Percentiles rank a stretch among this genome's conserved stretches.
These are phyloP conservation scores for Aquanectria penicillioides DNA, from an alignment of 2,329 filamentous ascomycete species.

Conservation along the genomic window DNA sequence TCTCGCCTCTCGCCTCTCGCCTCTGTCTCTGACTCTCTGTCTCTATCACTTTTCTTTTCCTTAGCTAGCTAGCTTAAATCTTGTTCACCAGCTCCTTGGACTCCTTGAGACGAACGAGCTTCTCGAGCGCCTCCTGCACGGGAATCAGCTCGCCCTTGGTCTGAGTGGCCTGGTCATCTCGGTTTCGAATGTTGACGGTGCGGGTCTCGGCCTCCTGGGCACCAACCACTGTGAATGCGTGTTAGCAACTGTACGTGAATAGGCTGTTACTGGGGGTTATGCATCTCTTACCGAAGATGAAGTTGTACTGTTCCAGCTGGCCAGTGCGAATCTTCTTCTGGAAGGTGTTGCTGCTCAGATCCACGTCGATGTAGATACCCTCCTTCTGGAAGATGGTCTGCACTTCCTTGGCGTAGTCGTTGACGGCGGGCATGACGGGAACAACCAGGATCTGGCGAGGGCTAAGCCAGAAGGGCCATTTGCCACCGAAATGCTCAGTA, in stretches of 20 bases:
- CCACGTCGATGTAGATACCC: constrained; percentile 73
- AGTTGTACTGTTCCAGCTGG: constrained; percentile 85
- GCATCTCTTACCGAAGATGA: constrained; percentile 71
- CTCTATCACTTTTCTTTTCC: constrained; percentile 16
- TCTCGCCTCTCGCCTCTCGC: too few species aligned
- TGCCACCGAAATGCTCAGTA: constrained; percentile 85
- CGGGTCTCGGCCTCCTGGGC: constrained; percentile 69
- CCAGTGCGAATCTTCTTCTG: constrained; percentile 90
- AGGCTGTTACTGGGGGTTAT: background rate
- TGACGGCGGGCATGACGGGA: constrained; percentile 78
- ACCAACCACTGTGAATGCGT: constrained; percentile 61
- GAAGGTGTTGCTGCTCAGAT: constrained; percentile 76
- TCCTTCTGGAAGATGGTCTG: constrained; percentile 73
- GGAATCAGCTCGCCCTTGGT: constrained; percentile 68
- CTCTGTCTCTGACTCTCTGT: too few species aligned
- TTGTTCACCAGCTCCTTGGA: constrained; percentile 52
- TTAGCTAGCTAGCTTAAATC: constrained; percentile 34
- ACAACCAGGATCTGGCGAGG: constrained; percentile 76
- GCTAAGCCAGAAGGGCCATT: constrained; percentile 91
- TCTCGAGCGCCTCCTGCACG: constrained; percentile 65
- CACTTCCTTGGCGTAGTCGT: constrained; percentile 81
- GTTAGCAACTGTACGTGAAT: constrained; percentile 25
- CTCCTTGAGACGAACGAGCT: constrained; percentile 62
- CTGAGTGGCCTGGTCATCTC: constrained; percentile 70
- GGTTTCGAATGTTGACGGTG: constrained; percentile 71